These are phyloP conservation scores for Trichoderma sp. DNA, from an alignment of 2,329 filamentous ascomycete species.

Conservation along the genomic window DNA sequence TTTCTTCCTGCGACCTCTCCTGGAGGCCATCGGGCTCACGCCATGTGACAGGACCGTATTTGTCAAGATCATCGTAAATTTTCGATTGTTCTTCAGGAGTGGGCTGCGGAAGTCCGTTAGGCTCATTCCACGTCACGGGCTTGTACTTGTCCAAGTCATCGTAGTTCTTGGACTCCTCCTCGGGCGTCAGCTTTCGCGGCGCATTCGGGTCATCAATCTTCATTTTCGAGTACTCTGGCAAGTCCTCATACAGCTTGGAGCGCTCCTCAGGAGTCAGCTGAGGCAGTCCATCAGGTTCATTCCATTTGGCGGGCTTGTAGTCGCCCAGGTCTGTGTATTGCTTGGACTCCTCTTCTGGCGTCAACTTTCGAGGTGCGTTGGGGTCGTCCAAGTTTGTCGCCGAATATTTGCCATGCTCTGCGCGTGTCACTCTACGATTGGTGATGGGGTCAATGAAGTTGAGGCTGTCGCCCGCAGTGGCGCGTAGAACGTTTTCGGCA, in stretches of 20 bases:
- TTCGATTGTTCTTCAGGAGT: constrained; percentile 36
- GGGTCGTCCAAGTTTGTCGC: constrained; percentile 37
- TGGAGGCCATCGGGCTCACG: constrained; percentile 33
- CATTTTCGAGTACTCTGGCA: constrained; percentile 33
- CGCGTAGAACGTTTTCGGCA: constrained; percentile 26
- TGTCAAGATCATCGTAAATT: constrained; percentile 36
- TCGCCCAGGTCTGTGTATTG: constrained; percentile 36
- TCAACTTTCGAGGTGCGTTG: constrained; percentile 30
- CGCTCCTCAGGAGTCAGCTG: constrained; percentile 30
- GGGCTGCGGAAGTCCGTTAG: constrained; percentile 30
- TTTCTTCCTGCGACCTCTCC: constrained; percentile 31
- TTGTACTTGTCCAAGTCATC: constrained; percentile 39
- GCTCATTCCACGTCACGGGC: constrained; percentile 35
- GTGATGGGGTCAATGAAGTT: constrained; percentile 55
- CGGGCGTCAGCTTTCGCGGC: constrained; percentile 27
- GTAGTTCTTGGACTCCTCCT: constrained; percentile 37
- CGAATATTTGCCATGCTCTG: constrained; percentile 33
- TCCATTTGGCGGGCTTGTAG: constrained; percentile 32
- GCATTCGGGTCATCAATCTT: constrained; percentile 30
- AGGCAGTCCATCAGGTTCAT: constrained; percentile 30
- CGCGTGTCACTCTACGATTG: constrained; percentile 46
- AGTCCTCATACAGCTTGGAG: constrained; percentile 34
- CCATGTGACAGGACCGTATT: constrained; percentile 32
- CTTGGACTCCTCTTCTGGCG: constrained; percentile 32
- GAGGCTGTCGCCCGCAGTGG: constrained; percentile 24